A percentile compares a stretch with the other conserved stretches of the same genome.
phyloP scores from a whole-genome alignment of 345 rosid species.

The Aegle marmelos region DNA sequence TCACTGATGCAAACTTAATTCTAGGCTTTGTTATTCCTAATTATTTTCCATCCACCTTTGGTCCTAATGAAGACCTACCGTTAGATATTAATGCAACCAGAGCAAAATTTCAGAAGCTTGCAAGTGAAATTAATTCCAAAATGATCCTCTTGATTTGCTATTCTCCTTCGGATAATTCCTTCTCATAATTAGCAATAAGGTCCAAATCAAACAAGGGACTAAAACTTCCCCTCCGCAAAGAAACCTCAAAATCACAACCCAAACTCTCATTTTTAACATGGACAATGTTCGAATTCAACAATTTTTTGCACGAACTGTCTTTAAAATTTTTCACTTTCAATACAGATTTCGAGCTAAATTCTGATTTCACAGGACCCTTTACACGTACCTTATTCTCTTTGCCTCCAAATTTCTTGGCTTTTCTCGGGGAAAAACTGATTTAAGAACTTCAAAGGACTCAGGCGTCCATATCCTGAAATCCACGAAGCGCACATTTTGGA shows the following conservation, averaged over 20 bases:
- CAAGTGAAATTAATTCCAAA: constrained; percentile 62
- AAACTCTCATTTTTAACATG: constrained; percentile 35
- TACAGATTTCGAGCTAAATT: constrained; percentile 49
- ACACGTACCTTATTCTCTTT: constrained; percentile 55
- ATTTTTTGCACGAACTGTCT: constrained; percentile 42
- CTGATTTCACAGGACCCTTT: constrained; percentile 13
- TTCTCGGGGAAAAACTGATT: constrained; percentile 59
- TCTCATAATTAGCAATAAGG: constrained; percentile 68
- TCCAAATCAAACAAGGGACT: constrained; percentile 89
- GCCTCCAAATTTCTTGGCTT: constrained; percentile 56
- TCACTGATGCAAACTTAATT: constrained; percentile 90
- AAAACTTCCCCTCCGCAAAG: constrained; percentile 40
- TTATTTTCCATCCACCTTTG: constrained; percentile 90
- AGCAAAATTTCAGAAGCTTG: constrained; percentile 75
- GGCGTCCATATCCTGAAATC: constrained; percentile 39
- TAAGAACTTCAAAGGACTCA: constrained; percentile 63
- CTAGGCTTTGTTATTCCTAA: constrained; percentile 92
- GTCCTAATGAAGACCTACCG: constrained; percentile 79
- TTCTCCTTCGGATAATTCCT: constrained; percentile 51
- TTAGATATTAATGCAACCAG: constrained; percentile 70
- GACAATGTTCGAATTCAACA: constrained; percentile 44
- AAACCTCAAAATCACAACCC: constrained; percentile 20
- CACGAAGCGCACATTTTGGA: constrained; percentile 44
- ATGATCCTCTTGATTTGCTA: constrained; percentile 80
- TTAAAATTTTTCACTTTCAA: constrained; percentile 34